These are phyloP conservation scores for Aspergillus avenaceus DNA, from an alignment of 495 filamentous ascomycete genomes.

Conservation along the genomic window DNA sequence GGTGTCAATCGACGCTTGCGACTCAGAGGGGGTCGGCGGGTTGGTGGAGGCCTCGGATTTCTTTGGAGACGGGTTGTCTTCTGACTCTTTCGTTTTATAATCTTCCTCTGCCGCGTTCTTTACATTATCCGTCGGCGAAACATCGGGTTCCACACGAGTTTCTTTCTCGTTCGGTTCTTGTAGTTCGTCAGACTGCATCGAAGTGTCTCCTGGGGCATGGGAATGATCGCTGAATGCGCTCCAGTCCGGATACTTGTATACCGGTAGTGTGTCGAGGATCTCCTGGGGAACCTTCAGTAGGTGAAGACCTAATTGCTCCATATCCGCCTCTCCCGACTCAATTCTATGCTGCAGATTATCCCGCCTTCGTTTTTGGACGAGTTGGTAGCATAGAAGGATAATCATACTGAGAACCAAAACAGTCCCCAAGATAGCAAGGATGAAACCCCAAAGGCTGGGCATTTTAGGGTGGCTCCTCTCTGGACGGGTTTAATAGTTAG, in stretches of 20 bases:
- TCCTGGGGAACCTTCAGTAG: slow-evolving; percentile 64
- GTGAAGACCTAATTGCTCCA: slow-evolving; percentile 77
- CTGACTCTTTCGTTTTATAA: background rate
- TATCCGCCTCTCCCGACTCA: slow-evolving; percentile 68
- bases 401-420: slow-evolving; percentile 60
- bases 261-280: slow-evolving; percentile 64
- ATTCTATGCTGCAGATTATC: slow-evolving; percentile 63
- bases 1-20: background rate
- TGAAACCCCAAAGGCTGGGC: slow-evolving; percentile 77
- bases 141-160: background rate
- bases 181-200: slow-evolving; percentile 1
- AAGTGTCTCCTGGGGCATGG: slow-evolving; percentile 1
- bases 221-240: slow-evolving; percentile 12
- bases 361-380: slow-evolving; percentile 64
- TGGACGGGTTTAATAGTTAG: slow-evolving; percentile 3
- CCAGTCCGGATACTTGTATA: slow-evolving; percentile 64
- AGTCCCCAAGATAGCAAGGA: slow-evolving; percentile 74
- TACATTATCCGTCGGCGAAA: background rate
- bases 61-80: background rate
- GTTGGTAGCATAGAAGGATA: slow-evolving; percentile 69
- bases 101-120: background rate
- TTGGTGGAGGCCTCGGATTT: background rate
- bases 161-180: slow-evolving; percentile 4
- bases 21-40: background rate
- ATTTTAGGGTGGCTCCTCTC: slow-evolving; percentile 26